These are phyloP conservation scores for Amanita subjunquillea DNA, from an alignment of 768 basidiomycete species.

Conservation along the genomic window DNA sequence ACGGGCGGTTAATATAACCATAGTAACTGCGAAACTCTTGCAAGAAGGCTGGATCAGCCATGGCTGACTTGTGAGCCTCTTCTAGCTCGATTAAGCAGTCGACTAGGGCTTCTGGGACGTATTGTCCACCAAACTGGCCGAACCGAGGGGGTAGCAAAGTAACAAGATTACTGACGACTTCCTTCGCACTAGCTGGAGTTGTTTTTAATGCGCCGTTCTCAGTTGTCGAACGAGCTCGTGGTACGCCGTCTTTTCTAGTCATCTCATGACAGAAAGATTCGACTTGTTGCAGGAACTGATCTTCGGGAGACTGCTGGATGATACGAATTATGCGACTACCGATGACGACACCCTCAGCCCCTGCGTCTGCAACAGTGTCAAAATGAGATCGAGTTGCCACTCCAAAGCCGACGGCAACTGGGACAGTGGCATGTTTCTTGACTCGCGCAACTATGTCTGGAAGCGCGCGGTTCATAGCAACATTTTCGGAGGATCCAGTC, in stretches of 20 bases:
- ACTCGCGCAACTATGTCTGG: slow-evolving; percentile 81
- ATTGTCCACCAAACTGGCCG: slow-evolving; percentile 94
- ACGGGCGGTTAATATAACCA: slow-evolving; percentile 93
- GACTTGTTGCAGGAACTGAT: slow-evolving; percentile 40
- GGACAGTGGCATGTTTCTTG: slow-evolving; percentile 64
- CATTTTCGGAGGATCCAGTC: slow-evolving; percentile 79
- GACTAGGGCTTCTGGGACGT: slow-evolving; percentile 93
- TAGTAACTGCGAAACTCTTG: slow-evolving; percentile 83
- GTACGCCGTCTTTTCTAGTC: slow-evolving; percentile 31
- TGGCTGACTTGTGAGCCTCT: slow-evolving; percentile 79
- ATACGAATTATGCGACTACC: slow-evolving; percentile 79
- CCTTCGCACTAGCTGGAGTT: slow-evolving; percentile 8
- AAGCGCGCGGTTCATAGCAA: slow-evolving; percentile 62
- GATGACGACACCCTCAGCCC: slow-evolving; percentile 94
- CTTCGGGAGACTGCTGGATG: slow-evolving; percentile 55
- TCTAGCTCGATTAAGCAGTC: slow-evolving; percentile 88
- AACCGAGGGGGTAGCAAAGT: slow-evolving; percentile 71
- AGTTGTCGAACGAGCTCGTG: slow-evolving; percentile 21
- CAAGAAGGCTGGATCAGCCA: slow-evolving; percentile 85
- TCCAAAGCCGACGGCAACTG: slow-evolving; percentile 95
- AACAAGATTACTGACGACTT: slow-evolving; percentile 16
- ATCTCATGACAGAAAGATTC: slow-evolving; percentile 71
- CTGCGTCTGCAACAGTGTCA: slow-evolving; percentile 71
- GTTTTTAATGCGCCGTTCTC: slow-evolving; percentile 12
- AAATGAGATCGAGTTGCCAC: slow-evolving; percentile 88